Conservation (phyloP, 768 basidiomycete genomes). For the Mycena haematopus region DNA sequence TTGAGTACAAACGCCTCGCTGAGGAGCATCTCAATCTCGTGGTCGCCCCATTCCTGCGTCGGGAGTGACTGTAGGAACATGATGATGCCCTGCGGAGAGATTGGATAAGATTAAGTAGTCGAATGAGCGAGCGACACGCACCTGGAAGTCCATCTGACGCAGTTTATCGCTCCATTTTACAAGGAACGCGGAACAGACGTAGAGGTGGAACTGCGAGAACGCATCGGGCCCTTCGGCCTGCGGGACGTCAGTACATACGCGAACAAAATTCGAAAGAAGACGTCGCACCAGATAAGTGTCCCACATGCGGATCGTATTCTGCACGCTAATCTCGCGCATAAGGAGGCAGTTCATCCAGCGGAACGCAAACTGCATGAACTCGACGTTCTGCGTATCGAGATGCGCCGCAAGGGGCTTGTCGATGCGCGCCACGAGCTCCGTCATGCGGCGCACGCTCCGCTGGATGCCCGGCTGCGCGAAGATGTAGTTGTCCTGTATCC, state of each 20-base stretch:
- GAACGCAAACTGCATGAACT: slow-evolving; percentile 99
- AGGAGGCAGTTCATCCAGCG: slow-evolving; percentile 99
- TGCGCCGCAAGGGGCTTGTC: slow-evolving; percentile 91
- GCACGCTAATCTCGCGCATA: slow-evolving; percentile 97
- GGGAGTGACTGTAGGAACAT: slow-evolving; percentile 97
- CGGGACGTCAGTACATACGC: slow-evolving; percentile 10
- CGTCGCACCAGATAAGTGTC: slow-evolving; percentile 92
- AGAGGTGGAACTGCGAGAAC: slow-evolving; percentile 98
- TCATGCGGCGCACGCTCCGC: slow-evolving; percentile 91
- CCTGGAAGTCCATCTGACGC: slow-evolving; percentile 98
- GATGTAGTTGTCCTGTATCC: slow-evolving; percentile 99
- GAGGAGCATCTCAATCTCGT: slow-evolving; percentile 93
- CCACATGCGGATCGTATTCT: slow-evolving; percentile 99
- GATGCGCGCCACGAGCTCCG: slow-evolving; percentile 88
- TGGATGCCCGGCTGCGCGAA: slow-evolving; percentile 97
- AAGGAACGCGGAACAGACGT: slow-evolving; percentile 97
- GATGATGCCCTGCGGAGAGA: slow-evolving; percentile 81
- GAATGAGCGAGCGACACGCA: slow-evolving; percentile 40
- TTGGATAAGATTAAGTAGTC: not conserved
- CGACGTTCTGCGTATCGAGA: slow-evolving; percentile 89
- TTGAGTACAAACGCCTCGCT: slow-evolving; percentile 95
- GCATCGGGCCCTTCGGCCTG: slow-evolving; percentile 98
- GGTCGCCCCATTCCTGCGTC: slow-evolving; percentile 93
- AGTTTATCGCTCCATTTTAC: slow-evolving; percentile 95
- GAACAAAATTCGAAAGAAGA: not conserved